phyloP scores from a whole-genome alignment of 208 protist species.

The Herpetomonas tarakana region DNA sequence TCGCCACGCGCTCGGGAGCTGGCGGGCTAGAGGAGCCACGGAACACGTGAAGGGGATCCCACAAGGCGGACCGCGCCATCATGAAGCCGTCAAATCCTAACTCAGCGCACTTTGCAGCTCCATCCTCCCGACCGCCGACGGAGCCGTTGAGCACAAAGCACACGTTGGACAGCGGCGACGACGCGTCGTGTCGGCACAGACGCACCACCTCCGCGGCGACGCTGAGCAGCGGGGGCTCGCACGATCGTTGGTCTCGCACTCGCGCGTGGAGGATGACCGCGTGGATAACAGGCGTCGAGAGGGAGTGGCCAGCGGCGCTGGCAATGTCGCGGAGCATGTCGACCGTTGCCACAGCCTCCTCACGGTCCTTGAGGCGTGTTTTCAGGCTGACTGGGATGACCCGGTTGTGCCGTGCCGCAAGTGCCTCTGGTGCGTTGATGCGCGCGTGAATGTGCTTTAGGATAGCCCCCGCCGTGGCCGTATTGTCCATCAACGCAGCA shows the following conservation, averaged over 20 bases:
- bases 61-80: slow-evolving; percentile 96
- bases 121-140: slow-evolving; percentile 37
- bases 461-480: slow-evolving; percentile 59
- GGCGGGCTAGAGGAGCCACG: not conserved
- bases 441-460: slow-evolving; percentile 52
- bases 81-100: slow-evolving; percentile 88
- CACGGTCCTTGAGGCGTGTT: slow-evolving; percentile 49
- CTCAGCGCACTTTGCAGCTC: slow-evolving; percentile 28
- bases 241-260: slow-evolving; percentile 50
- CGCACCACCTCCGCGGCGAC: slow-evolving; percentile 43
- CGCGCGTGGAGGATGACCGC: slow-evolving; percentile 88
- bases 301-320: slow-evolving; percentile 36
- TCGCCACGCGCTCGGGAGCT: not conserved
- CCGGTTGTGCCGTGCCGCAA: slow-evolving; percentile 13
- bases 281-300: slow-evolving; percentile 36
- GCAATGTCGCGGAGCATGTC: slow-evolving; percentile 66
- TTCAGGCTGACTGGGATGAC: slow-evolving; percentile 77
- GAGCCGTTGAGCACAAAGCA: slow-evolving; percentile 79
- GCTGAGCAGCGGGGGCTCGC: slow-evolving; percentile 54
- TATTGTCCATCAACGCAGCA: slow-evolving; percentile 87
- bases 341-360: slow-evolving; percentile 47
- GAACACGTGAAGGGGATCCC: slow-evolving; percentile 15
- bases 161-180: slow-evolving; percentile 20
- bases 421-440: slow-evolving; percentile 6
- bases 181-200: slow-evolving; percentile 21